Evolutionary conservation across 2,329 filamentous ascomycete genomes (phyloP), one percentile per base, ranked within the genome.

Genomic region (Lasiodiplodia sp.): DNA sequence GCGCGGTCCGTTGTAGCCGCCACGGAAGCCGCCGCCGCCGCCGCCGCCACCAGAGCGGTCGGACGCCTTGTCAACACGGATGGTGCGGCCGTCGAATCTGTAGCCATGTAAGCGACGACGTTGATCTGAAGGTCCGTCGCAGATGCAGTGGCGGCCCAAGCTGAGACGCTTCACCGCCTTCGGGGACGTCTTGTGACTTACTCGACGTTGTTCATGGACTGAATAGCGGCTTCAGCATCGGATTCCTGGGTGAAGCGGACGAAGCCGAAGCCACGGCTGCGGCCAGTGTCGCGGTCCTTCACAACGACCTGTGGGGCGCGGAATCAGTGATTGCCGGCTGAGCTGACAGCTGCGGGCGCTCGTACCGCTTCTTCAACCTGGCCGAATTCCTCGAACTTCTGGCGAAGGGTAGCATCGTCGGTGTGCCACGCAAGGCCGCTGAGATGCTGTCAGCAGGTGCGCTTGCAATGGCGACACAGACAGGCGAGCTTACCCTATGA

Each of bases 371-470:
- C 95, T 80, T 97, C 94, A 73, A 99, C 92, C 52, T 86, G 85
- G 70, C 95, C 95, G 78, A 93, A 97, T 81, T 96, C 91, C 81
- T 95, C 91, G 81, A 99, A 99, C 82, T 97, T 97, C 78, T 91
- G 85, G 78, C 92, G 91, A 73, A 99, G 86, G 74, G 92, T 94
- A 55, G 84, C 83, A 83, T 98, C 95, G 82, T 96, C 94, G 72
- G 96, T 99, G 85, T 97, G 94, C 96, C 96, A 99, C 77, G 96
- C 93, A 75, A 99, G 93, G 87, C 96, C 96, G 78, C 95, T 97
- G 77, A 58, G 51, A 14, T n/a, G 28, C 21, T 12, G 72, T 70
- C 60, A 47, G 58, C 67, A 8, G 12, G 3, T 21, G 67, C 31
- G 51, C 37, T 16, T 58, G 37, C 75, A 60, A 72, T 72, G 53